These are phyloP conservation scores for Plasmodium reichenowi DNA, from an alignment of 169 alveolate genomes.

Conservation along the genomic window DNA sequence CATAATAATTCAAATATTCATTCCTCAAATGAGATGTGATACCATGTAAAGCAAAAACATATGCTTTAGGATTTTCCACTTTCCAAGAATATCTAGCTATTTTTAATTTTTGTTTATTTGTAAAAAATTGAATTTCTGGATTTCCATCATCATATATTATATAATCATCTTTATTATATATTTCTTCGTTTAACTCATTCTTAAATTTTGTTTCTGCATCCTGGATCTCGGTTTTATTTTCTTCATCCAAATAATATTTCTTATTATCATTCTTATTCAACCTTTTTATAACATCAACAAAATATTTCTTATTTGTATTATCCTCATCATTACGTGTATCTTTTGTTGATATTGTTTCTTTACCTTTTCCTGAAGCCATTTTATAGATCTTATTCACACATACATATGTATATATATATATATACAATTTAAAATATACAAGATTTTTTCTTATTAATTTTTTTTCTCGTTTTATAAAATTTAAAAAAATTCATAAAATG, in stretches of 20 bases:
- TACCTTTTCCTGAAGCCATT: too few species aligned
- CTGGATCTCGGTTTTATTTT: background rate
- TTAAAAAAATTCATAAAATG: too few species aligned
- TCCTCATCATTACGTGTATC: too few species aligned
- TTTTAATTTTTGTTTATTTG: conserved; percentile 78
- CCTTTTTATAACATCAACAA: background rate
- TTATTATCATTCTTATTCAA: background rate
- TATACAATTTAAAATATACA: too few species aligned
- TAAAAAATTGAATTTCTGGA: conserved; percentile 78
- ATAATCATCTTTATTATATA: background rate
- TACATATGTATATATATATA: too few species aligned
- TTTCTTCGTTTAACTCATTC: conserved; percentile 18
- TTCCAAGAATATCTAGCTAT: conserved; percentile 81
- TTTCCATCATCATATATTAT: conserved; percentile 75
- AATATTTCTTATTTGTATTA: too few species aligned
- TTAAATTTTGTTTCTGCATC: background rate
- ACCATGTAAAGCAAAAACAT: conserved; percentile 83
- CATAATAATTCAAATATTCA: conserved; percentile 79
- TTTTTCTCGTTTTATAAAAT: too few species aligned
- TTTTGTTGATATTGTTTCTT: too few species aligned
- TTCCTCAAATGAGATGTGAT: conserved; percentile 81
- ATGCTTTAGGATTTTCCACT: conserved; percentile 79
- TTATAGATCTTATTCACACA: too few species aligned
- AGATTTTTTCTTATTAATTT: too few species aligned
- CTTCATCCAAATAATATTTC: background rate